phyloP scores from a whole-genome alignment of 2,329 filamentous ascomycete species.

The Exophiala aquamarina region DNA sequence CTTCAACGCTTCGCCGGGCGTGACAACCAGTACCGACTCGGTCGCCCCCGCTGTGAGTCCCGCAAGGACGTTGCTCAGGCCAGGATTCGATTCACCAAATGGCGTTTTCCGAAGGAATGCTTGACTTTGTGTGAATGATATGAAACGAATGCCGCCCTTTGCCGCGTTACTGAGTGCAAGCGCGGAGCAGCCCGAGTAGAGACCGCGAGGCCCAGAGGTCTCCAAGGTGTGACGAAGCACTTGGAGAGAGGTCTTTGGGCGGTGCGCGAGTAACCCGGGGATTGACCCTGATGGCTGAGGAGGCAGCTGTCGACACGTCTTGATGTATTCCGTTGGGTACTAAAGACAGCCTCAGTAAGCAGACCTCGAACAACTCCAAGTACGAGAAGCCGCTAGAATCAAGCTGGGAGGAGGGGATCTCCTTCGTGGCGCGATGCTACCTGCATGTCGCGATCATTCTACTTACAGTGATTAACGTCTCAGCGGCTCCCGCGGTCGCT shows the following conservation, averaged over 20 bases:
- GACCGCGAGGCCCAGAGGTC: not conserved
- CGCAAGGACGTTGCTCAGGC: not conserved
- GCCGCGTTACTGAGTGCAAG: conserved; percentile 1
- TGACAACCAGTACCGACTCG: conserved; percentile 2
- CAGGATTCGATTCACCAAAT: not conserved
- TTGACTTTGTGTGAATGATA: not conserved
- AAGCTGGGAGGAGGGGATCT: too few relatives aligned
- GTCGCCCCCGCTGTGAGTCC: not conserved
- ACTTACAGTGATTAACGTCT: conserved; percentile 4
- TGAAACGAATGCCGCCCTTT: conserved; percentile 2
- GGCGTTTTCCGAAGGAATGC: not conserved
- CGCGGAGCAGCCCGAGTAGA: conserved; percentile 1
- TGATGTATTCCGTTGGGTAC: conserved; percentile 7
- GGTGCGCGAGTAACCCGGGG: too few relatives aligned
- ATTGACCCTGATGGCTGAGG: not conserved
- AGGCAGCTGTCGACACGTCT: conserved; percentile 8
- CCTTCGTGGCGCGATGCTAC: too few relatives aligned
- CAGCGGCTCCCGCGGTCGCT: conserved; percentile 4
- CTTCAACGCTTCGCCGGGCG: conserved; percentile 2
- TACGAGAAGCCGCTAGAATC: too few relatives aligned
- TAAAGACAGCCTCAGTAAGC: too few relatives aligned
- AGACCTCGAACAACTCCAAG: too few relatives aligned
- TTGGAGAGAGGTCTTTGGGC: not conserved
- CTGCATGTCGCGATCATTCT: too few relatives aligned
- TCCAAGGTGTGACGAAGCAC: not conserved